Evolutionary conservation across 805 yeast species (phyloP).

Genomic region (Wickerhamomyces chaumierensis): DNA sequence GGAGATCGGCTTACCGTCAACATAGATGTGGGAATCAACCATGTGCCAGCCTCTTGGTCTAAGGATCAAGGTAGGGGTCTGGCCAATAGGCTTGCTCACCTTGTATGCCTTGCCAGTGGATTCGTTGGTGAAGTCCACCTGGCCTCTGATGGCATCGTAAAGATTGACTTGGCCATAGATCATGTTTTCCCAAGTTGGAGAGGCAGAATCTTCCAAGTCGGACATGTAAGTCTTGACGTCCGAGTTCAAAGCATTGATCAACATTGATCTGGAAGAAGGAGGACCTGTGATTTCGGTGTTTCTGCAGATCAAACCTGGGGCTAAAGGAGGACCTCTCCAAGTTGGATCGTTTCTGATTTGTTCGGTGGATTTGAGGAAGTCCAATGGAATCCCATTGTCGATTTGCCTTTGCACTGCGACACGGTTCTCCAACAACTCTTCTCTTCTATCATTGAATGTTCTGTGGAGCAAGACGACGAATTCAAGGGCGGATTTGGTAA

Average conservation of each 20-base stretch:
- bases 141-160: constrained; percentile 63
- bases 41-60: constrained; percentile 89
- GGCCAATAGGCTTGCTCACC: constrained; percentile 30
- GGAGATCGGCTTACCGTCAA: constrained; percentile 67
- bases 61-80: constrained; percentile 65
- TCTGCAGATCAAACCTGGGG: constrained; percentile 63
- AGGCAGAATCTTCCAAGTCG: constrained; percentile 76
- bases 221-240: constrained; percentile 77
- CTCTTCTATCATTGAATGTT: constrained; percentile 52
- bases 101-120: constrained; percentile 17
- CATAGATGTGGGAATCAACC: constrained; percentile 58
- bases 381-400: constrained; percentile 46
- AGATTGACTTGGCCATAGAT: constrained; percentile 71
- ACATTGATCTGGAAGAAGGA: constrained; percentile 66
- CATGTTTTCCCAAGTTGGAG: constrained; percentile 78
- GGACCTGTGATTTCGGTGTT: constrained; percentile 82
- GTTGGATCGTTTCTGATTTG: constrained; percentile 58
- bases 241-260: constrained; percentile 71
- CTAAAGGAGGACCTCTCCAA: constrained; percentile 68
- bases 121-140: constrained; percentile 36
- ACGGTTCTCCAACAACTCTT: constrained; percentile 49
- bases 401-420: constrained; percentile 43
- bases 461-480: constrained; percentile 65
- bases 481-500: constrained; percentile 38
- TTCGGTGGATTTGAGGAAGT: constrained; percentile 55